Evolutionary conservation across 495 filamentous ascomycete genomes (phyloP).

Genomic region (Pyrenopolyporus hunteri): DNA sequence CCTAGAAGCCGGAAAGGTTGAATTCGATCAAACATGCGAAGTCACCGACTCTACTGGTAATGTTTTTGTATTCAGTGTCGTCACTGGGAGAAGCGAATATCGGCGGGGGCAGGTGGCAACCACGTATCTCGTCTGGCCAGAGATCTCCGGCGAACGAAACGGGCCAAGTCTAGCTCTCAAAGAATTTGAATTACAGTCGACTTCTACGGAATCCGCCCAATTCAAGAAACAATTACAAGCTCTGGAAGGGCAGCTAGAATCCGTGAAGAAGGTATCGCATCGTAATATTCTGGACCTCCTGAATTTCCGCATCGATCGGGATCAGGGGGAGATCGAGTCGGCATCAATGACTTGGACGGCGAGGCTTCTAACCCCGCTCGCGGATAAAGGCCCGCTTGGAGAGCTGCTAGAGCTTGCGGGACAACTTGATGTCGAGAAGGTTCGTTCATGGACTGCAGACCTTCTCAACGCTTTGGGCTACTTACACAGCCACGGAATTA

Average conservation of each 20-base stretch:
- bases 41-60: constrained; percentile 64
- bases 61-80: constrained; percentile 64
- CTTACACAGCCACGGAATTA: constrained; percentile 79
- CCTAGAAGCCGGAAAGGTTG: constrained; percentile 47
- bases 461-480: constrained; percentile 89
- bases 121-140: constrained; percentile 72
- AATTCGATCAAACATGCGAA: constrained; percentile 73
- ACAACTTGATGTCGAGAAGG: constrained; percentile 70
- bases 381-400: constrained; percentile 79
- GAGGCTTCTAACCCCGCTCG: constrained; percentile 76
- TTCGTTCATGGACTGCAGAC: constrained; percentile 84
- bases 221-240: constrained; percentile 72
- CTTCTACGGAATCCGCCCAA: constrained; percentile 58
- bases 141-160: constrained; percentile 57
- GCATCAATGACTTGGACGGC: constrained; percentile 68
- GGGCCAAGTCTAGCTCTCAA: constrained; percentile 74
- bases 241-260: constrained; percentile 72
- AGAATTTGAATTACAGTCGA: constrained; percentile 62
- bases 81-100: constrained; percentile 65
- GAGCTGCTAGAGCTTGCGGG: constrained; percentile 81
- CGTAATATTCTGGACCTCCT: constrained; percentile 77
- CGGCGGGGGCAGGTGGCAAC: constrained; percentile 63
- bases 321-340: constrained; percentile 48
- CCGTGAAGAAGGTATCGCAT: constrained; percentile 74
- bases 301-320: constrained; percentile 75